phyloP scores from a whole-genome alignment of 441 rosid species.

The Raphanus hybrid region DNA sequence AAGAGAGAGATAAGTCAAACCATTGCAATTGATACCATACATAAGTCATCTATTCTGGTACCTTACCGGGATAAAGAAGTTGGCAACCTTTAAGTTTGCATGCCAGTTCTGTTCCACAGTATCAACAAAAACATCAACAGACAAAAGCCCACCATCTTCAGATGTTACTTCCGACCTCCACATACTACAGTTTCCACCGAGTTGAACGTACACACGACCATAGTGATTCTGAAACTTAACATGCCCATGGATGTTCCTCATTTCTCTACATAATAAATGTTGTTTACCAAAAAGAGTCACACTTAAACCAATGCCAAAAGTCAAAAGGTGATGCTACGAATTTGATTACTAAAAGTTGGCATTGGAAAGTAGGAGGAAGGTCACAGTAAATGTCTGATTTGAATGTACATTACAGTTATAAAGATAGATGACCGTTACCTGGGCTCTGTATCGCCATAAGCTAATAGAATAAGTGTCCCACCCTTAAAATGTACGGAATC shows the following conservation, averaged over 20 bases:
- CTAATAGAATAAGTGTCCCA: conserved; percentile 87
- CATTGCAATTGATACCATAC: conserved; percentile 29
- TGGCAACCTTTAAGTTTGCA: conserved; percentile 83
- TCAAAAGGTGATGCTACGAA: conserved; percentile 8
- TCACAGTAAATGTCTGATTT: conserved; percentile 10
- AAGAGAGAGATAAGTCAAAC: conserved; percentile 34
- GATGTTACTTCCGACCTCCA: conserved; percentile 84
- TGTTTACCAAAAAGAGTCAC: conserved; percentile 41
- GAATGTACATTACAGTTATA: background rate
- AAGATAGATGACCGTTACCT: conserved; percentile 58
- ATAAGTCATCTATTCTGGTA: conserved; percentile 41
- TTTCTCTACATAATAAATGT: conserved; percentile 64
- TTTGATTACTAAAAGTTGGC: conserved; percentile 8
- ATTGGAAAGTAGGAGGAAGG: conserved; percentile 8
- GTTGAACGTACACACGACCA: conserved; percentile 80
- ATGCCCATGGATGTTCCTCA: conserved; percentile 84
- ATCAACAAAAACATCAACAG: conserved; percentile 95
- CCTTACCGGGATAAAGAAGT: conserved; percentile 97
- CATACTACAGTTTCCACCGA: conserved; percentile 90
- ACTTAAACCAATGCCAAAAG: conserved; percentile 14
- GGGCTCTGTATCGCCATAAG: conserved; percentile 93
- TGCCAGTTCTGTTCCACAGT: conserved; percentile 94
- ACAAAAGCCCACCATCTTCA: conserved; percentile 96
- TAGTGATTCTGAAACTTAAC: conserved; percentile 95
- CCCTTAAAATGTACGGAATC: conserved; percentile 95